These are phyloP conservation scores for Termitomyces eurrhizus DNA, from an alignment of 768 basidiomycete genomes.

Conservation along the genomic window DNA sequence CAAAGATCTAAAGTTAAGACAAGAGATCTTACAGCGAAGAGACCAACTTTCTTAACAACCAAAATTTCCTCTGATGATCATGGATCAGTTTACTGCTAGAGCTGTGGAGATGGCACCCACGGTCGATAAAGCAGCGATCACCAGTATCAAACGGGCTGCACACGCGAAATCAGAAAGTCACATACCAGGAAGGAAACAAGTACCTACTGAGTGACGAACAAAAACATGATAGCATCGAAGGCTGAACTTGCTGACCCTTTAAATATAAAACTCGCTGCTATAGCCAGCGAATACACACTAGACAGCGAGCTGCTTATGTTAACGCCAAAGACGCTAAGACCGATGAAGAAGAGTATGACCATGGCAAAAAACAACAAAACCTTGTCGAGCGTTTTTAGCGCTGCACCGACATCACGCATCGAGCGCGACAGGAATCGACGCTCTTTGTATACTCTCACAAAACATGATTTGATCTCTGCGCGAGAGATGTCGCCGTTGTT, in stretches of 20 bases:
- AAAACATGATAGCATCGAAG: conserved; percentile 79
- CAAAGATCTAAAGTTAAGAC: not conserved
- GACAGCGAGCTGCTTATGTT: conserved; percentile 61
- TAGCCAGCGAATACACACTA: conserved; percentile 66
- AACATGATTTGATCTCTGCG: conserved; percentile 66
- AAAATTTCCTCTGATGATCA: conserved; percentile 51
- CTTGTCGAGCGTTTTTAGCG: conserved; percentile 59
- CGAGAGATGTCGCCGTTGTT: conserved; percentile 74
- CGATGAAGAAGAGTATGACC: conserved; percentile 67
- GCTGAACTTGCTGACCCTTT: conserved; percentile 67
- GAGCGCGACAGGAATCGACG: conserved; percentile 71
- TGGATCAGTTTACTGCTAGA: not conserved
- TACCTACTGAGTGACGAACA: conserved; percentile 78
- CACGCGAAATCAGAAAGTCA: not conserved
- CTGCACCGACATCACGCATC: conserved; percentile 71
- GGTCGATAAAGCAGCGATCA: conserved; percentile 74
- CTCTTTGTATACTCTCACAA: conserved; percentile 75
- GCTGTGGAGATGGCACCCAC: conserved; percentile 25
- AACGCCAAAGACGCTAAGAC: conserved; percentile 69
- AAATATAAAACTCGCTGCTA: conserved; percentile 80
- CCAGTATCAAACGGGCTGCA: conserved; percentile 75
- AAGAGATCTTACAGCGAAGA: conserved; percentile 55
- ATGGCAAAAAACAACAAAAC: conserved; percentile 62
- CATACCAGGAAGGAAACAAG: not conserved
- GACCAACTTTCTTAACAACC: conserved; percentile 75